These are phyloP conservation scores for Tardiomyces digboiensis DNA, from an alignment of 1,139 yeast species.

Conservation along the genomic window DNA sequence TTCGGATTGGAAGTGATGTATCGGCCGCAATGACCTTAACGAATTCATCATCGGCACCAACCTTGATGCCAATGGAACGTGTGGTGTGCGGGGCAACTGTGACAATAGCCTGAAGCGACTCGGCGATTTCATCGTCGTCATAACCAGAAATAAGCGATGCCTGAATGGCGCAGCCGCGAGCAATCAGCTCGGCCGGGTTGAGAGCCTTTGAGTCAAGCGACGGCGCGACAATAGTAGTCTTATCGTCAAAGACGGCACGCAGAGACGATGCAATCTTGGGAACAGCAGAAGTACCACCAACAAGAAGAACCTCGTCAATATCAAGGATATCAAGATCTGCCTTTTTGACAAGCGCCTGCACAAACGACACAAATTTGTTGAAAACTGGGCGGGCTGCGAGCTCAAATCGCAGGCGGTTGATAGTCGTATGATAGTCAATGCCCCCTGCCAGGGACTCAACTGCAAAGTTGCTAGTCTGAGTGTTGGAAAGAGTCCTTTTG, in stretches of 20 bases:
- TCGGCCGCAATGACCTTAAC: conserved; percentile 69
- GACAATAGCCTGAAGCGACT: conserved; percentile 78
- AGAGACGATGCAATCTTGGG: conserved; percentile 84
- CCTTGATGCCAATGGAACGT: conserved; percentile 80
- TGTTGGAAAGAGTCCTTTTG: conserved; percentile 89
- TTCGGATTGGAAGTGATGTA: conserved; percentile 88
- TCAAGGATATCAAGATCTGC: conserved; percentile 82
- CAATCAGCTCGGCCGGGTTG: conserved; percentile 81
- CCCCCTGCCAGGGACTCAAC: conserved; percentile 95
- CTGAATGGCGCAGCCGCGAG: conserved; percentile 97
- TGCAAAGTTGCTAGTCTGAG: conserved; percentile 81
- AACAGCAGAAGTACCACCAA: conserved; percentile 89
- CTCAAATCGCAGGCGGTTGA: conserved; percentile 93
- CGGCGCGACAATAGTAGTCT: conserved; percentile 74
- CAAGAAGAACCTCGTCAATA: conserved; percentile 83
- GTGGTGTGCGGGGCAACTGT: conserved; percentile 82
- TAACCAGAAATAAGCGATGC: conserved; percentile 79
- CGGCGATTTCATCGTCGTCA: conserved; percentile 80
- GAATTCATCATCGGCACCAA: conserved; percentile 51
- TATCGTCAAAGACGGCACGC: conserved; percentile 63
- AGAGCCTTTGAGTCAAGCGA: conserved; percentile 64
- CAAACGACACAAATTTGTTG: conserved; percentile 65
- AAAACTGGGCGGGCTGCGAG: conserved; percentile 74
- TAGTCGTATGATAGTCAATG: conserved; percentile 81
- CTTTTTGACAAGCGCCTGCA: conserved; percentile 65